Evolutionary conservation across 1,284 basidiomycete genomes (phyloP).

Genomic region (Neotropicomus parvogracilis): DNA sequence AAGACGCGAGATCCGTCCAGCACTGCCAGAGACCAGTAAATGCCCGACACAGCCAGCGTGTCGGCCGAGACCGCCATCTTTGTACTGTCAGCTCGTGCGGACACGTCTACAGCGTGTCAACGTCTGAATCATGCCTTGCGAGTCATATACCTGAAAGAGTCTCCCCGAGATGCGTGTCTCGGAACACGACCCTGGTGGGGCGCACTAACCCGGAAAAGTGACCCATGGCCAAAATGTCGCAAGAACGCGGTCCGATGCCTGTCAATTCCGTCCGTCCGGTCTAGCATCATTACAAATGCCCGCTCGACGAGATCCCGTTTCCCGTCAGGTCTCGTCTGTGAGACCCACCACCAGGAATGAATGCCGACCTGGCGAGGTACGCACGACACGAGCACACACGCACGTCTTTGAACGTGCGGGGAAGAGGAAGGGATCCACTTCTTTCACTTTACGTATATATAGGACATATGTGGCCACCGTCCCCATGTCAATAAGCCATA

Average conservation of each 20-base stretch:
- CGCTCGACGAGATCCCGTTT: too few relatives aligned
- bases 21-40: slow-evolving; percentile 11
- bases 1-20: slow-evolving; percentile 26
- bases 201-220: too few relatives aligned
- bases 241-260: slow-evolving; percentile 4
- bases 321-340: too few relatives aligned
- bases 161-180: background rate
- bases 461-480: slow-evolving; percentile 12
- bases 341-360: background rate
- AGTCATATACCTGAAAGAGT: slow-evolving; percentile 18
- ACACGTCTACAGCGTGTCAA: slow-evolving; percentile 14
- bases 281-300: background rate
- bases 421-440: slow-evolving; percentile 2
- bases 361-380: background rate
- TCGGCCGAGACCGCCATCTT: slow-evolving; percentile 24
- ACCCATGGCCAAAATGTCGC: slow-evolving; percentile 1
- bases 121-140: slow-evolving; percentile 14
- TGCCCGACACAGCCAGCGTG: slow-evolving; percentile 23
- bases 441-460: slow-evolving; percentile 5
- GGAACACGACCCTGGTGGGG: slow-evolving; percentile 2
- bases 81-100: slow-evolving; percentile 15
- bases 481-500: slow-evolving; percentile 19
- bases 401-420: background rate
- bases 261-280: slow-evolving; percentile 12
- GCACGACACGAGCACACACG: background rate